These are phyloP conservation scores for Meyerozyma sp. DNA, from an alignment of 1,139 yeast species.

Conservation along the genomic window DNA sequence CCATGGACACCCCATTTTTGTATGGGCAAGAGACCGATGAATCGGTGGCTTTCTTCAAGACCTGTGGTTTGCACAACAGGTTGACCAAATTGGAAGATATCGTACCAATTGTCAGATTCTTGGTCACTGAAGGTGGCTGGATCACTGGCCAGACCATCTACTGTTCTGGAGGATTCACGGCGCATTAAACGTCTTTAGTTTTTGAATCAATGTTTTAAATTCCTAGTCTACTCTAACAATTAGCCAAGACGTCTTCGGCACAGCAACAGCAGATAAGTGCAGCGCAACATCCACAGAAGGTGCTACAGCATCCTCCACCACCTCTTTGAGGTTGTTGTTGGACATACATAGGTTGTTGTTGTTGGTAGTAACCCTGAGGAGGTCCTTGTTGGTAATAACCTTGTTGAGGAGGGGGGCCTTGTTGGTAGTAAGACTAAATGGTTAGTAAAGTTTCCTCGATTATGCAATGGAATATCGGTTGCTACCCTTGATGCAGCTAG, in stretches of 20 bases:
- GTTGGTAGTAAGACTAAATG: conserved; percentile 9
- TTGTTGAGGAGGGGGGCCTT: conserved; percentile 15
- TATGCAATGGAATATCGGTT: no score
- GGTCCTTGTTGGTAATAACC: conserved; percentile 31
- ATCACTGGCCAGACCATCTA: conserved; percentile 65
- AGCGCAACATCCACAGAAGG: conserved; percentile 40
- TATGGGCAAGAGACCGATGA: conserved; percentile 54
- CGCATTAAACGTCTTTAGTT: conserved; percentile 23
- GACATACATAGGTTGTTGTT: conserved; percentile 38
- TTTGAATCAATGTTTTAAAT: not conserved
- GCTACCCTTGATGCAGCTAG: no score
- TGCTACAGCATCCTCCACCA: conserved; percentile 19
- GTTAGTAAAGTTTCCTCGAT: not conserved
- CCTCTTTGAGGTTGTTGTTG: conserved; percentile 32
- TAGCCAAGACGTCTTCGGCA: conserved; percentile 23
- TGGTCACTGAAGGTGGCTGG: conserved; percentile 65
- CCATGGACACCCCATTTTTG: conserved; percentile 69
- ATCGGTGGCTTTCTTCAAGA: conserved; percentile 51
- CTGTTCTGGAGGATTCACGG: conserved; percentile 64
- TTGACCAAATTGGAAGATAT: conserved; percentile 57
- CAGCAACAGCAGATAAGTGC: conserved; percentile 43
- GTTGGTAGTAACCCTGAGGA: conserved; percentile 19
- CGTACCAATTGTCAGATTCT: conserved; percentile 56
- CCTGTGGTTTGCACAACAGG: conserved; percentile 41
- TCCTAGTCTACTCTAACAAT: not conserved